These are phyloP conservation scores for Datura wrightii DNA, from an alignment of 257 asterid genomes.

Conservation along the genomic window DNA sequence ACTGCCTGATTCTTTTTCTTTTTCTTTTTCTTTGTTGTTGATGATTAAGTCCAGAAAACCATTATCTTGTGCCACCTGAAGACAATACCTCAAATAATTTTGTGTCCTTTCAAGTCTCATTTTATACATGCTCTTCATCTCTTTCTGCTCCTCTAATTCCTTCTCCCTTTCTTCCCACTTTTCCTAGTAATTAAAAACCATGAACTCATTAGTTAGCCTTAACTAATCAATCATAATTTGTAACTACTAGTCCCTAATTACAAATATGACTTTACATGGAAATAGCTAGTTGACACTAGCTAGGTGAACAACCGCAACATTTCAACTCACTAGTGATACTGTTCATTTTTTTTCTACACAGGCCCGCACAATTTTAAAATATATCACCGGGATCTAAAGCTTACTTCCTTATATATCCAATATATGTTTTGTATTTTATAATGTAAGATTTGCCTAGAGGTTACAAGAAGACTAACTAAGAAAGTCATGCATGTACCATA, in stretches of 20 bases:
- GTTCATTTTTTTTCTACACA: not conserved
- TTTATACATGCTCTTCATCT: slow-evolving; percentile 48
- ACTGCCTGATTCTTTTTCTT: not conserved
- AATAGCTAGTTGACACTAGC: not conserved
- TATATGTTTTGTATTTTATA: not conserved
- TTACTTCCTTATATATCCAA: not conserved
- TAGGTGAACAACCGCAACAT: not conserved
- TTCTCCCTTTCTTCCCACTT: slow-evolving; percentile 58
- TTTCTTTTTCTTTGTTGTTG: slow-evolving; percentile 31
- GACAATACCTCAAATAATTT: slow-evolving; percentile 45
- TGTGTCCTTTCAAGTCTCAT: slow-evolving; percentile 51
- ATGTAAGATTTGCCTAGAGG: not conserved
- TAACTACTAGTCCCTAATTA: not conserved
- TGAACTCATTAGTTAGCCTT: not conserved
- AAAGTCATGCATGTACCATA: not conserved
- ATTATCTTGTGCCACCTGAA: slow-evolving; percentile 73
- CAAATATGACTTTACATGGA: not conserved
- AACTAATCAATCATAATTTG: not conserved
- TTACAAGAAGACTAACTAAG: not conserved
- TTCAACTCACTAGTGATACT: not conserved
- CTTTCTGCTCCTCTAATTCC: slow-evolving; percentile 53
- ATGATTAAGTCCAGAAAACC: slow-evolving; percentile 68
- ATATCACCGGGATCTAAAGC: not conserved
- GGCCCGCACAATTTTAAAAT: not conserved
- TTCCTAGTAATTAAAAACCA: not conserved